phyloP scores from a whole-genome alignment of 495 filamentous ascomycete species.

The Pseudotulostoma volvatum region DNA sequence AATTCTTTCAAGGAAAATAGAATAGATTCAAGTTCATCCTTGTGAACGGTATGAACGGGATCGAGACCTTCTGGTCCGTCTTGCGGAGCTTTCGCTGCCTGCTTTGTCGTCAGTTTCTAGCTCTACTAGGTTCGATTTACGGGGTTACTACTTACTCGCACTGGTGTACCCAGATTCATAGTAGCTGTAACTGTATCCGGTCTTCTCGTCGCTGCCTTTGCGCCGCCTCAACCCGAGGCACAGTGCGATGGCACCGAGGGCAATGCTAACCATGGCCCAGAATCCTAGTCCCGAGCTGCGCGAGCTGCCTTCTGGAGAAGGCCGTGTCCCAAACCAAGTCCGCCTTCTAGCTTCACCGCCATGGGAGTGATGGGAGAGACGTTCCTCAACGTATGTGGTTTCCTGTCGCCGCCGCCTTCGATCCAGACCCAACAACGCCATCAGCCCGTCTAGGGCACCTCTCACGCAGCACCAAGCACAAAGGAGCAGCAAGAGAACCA shows the following conservation, averaged over 20 bases:
- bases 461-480: constrained; percentile 26
- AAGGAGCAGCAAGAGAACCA: constrained; percentile 52
- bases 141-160: constrained; percentile 21
- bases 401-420: constrained; percentile 29
- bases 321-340: constrained; percentile 53
- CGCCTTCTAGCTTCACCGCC: constrained; percentile 21
- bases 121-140: neutral
- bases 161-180: constrained; percentile 28
- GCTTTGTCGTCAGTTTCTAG: constrained; percentile 10
- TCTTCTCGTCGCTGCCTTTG: constrained; percentile 35
- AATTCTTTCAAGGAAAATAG: too few relatives aligned
- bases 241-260: constrained; percentile 49
- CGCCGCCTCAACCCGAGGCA: constrained; percentile 60
- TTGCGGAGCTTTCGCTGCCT: constrained; percentile 36
- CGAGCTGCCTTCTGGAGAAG: constrained; percentile 33
- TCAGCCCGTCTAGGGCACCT: constrained; percentile 43
- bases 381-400: constrained; percentile 52
- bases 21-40: too few relatives aligned
- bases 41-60: constrained; percentile 19
- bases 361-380: constrained; percentile 38
- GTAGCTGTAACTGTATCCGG: constrained; percentile 28
- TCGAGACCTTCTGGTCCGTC: constrained; percentile 28
- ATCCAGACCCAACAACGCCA: constrained; percentile 51
- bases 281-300: constrained; percentile 44
- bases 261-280: constrained; percentile 38